Evolutionary conservation across 257 asterid genomes (phyloP).

Genomic region (Nicotiana obtusifolia): DNA sequence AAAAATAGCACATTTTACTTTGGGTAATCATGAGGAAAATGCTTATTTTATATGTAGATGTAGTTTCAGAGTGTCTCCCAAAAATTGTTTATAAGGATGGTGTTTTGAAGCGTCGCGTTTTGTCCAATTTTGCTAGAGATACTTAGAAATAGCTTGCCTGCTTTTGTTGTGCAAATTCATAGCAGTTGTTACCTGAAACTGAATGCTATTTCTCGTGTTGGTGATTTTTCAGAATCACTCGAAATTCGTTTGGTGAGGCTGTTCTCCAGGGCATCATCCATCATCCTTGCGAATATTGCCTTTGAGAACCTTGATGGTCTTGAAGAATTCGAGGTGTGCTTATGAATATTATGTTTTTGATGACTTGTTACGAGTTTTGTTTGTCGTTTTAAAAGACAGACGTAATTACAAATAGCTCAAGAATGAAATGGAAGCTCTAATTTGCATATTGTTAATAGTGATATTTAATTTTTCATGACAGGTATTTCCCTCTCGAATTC

Average conservation of each 20-base stretch:
- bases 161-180: neutral
- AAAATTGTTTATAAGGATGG: neutral
- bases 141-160: neutral
- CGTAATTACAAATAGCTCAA: neutral
- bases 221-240: conserved; percentile 55
- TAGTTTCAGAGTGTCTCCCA: neutral
- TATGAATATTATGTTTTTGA: neutral
- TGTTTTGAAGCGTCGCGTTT: neutral
- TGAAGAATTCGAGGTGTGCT: conserved; percentile 67
- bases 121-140: neutral
- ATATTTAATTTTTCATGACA: conserved; percentile 20
- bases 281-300: conserved; percentile 56
- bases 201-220: conserved; percentile 9
- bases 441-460: neutral
- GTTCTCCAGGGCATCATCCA: conserved; percentile 66
- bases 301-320: conserved; percentile 56
- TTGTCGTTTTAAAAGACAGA: neutral
- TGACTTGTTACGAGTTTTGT: neutral
- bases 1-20: neutral
- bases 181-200: neutral
- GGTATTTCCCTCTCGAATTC: conserved; percentile 82
- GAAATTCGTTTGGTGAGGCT: conserved; percentile 58
- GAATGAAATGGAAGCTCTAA: neutral
- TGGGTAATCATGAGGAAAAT: neutral
- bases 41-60: neutral